Evolutionary conservation across 2,329 filamentous ascomycete genomes (phyloP).

Genomic region (Sporothrix variecibatus): DNA sequence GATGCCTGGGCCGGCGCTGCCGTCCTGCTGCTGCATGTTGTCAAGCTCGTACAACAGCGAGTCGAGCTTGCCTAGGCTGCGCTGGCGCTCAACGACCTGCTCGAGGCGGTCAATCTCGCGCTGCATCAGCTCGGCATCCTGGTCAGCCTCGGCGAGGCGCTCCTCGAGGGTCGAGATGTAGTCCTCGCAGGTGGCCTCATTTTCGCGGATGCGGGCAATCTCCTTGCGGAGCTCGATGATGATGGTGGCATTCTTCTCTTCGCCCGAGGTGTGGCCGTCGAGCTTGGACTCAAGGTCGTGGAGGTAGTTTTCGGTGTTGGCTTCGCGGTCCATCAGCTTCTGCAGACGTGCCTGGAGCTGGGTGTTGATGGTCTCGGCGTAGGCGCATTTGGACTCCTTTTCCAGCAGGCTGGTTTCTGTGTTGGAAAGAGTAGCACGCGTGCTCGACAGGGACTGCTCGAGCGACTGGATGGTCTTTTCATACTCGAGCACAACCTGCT

Average conservation of each 20-base stretch:
- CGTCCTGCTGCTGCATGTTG: constrained; percentile 63
- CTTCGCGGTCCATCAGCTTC: constrained; percentile 88
- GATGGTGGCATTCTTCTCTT: constrained; percentile 87
- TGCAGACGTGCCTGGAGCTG: constrained; percentile 89
- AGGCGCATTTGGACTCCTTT: constrained; percentile 90
- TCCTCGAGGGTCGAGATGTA: constrained; percentile 98
- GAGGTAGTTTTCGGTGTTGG: constrained; percentile 88
- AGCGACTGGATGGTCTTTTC: constrained; percentile 97
- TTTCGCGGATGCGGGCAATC: constrained; percentile 82
- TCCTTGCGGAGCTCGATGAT: constrained; percentile 89
- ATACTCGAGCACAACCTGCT: constrained; percentile 94
- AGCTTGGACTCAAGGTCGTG: constrained; percentile 89
- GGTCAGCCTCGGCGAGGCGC: constrained; percentile 90
- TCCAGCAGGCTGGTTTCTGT: constrained; percentile 88
- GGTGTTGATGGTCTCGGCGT: constrained; percentile 85
- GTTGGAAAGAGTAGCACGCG: constrained; percentile 76
- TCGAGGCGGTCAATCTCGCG: constrained; percentile 92
- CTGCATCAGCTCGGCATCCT: constrained; percentile 95
- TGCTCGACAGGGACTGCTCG: constrained; percentile 87
- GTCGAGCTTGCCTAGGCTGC: constrained; percentile 92
- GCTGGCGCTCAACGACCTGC: constrained; percentile 91
- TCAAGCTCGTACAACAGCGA: constrained; percentile 90
- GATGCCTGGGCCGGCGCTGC: not conserved
- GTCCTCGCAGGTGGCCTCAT: constrained; percentile 86
- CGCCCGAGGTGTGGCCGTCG: constrained; percentile 84